Conservation (phyloP, 345 rosid genomes). For the Acer yangbiense region DNA sequence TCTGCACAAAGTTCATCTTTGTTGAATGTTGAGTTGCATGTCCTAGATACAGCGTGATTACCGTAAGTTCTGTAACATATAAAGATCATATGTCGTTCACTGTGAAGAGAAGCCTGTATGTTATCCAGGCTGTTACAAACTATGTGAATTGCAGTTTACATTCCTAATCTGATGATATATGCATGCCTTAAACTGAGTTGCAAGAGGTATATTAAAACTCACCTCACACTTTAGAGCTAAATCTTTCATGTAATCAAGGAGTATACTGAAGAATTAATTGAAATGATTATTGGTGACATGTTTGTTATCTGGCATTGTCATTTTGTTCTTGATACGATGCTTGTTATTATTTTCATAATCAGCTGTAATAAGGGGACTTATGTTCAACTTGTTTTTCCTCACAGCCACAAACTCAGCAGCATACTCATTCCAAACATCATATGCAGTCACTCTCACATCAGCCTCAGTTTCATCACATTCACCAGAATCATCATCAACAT, state of each 20-base stretch:
- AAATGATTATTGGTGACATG: neutral
- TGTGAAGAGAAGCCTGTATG: neutral
- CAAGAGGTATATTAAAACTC: neutral
- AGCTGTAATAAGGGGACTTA: neutral
- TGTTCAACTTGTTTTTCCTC: conserved; percentile 12
- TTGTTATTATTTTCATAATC: neutral
- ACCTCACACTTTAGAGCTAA: neutral
- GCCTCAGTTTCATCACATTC: conserved; percentile 73
- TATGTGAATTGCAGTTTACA: neutral
- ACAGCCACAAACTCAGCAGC: conserved; percentile 64
- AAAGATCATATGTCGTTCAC: neutral
- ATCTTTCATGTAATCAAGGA: neutral
- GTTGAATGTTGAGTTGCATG: neutral
- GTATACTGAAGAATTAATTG: neutral
- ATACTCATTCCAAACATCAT: conserved; percentile 71
- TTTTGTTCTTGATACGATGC: neutral
- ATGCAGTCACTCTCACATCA: conserved; percentile 59
- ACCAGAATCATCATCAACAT: conserved; percentile 65
- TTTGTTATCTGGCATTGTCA: neutral
- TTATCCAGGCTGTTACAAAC: neutral
- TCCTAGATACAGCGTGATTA: neutral
- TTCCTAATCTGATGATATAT: neutral
- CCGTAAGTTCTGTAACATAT: too few relatives aligned
- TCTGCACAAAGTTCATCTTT: neutral
- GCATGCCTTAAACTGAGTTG: neutral